These are phyloP conservation scores for Neurospora sp. DNA, from an alignment of 495 filamentous ascomycete species.

Conservation along the genomic window DNA sequence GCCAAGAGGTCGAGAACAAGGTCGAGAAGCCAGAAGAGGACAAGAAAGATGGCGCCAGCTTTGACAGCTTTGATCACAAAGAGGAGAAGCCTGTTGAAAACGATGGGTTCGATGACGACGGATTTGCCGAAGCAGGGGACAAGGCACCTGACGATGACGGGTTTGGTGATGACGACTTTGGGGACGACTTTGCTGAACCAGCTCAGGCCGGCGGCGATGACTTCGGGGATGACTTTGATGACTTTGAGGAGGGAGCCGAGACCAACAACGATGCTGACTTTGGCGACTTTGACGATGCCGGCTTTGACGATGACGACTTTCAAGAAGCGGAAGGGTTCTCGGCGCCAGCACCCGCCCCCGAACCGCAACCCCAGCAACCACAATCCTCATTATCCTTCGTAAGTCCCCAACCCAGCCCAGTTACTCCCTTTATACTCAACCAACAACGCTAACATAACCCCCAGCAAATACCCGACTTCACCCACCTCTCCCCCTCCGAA, in stretches of 20 bases:
- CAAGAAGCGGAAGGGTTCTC: conserved; percentile 48
- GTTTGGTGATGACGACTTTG: conserved; percentile 29
- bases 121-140: neutral
- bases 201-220: conserved; percentile 40
- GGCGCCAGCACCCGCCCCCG: conserved; percentile 34
- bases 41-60: neutral
- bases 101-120: neutral
- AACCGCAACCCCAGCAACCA: conserved; percentile 26
- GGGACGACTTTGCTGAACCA: conserved; percentile 26
- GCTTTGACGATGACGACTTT: conserved; percentile 49
- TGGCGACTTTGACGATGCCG: conserved; percentile 33
- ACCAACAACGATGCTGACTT: conserved; percentile 83
- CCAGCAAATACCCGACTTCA: conserved; percentile 66
- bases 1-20: neutral
- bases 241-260: conserved; percentile 78
- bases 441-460: neutral
- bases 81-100: neutral
- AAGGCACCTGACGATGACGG: neutral
- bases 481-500: conserved; percentile 44
- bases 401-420: conserved; percentile 12
- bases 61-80: neutral
- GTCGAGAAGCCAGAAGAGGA: neutral
- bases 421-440: neutral
- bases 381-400: conserved; percentile 36
- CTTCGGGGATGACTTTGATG: conserved; percentile 89